Conservation (phyloP, 495 filamentous ascomycete genomes). For the Penicillium herquei region DNA sequence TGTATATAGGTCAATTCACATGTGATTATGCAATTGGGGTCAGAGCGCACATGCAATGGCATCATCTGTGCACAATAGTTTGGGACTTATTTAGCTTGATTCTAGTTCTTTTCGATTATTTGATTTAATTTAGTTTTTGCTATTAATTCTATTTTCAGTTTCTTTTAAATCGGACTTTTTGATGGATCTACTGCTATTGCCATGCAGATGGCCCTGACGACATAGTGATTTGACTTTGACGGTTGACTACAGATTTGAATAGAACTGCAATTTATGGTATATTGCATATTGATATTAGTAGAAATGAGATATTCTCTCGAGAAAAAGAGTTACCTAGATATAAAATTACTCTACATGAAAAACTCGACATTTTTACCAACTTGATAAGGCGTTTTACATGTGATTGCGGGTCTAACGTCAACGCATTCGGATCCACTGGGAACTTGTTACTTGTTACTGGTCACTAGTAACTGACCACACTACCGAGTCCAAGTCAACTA, state of each 20-base stretch:
- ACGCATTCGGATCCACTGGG: constrained; percentile 16
- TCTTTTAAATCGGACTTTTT: background rate
- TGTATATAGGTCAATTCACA: constrained; percentile 25
- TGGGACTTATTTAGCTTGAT: background rate
- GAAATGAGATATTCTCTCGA: too few species aligned
- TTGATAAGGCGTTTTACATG: constrained; percentile 33
- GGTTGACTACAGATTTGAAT: too few species aligned
- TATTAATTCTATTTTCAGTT: background rate
- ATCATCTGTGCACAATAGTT: constrained; percentile 9
- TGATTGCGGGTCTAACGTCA: constrained; percentile 41
- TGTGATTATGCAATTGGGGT: constrained; percentile 30
- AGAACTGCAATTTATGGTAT: too few species aligned
- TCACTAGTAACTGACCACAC: too few species aligned
- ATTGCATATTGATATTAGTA: too few species aligned
- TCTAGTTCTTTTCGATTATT: constrained; percentile 5
- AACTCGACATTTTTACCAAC: background rate
- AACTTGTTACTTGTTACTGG: background rate
- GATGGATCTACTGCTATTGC: background rate
- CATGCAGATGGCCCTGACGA: constrained; percentile 7
- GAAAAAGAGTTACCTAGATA: too few species aligned
- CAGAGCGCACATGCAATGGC: constrained; percentile 20
- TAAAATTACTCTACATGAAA: too few species aligned
- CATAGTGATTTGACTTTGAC: constrained; percentile 7
- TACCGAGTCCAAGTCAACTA: too few species aligned
- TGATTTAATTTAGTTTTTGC: background rate